phyloP scores from a whole-genome alignment of 257 asterid species.

The Linaria vulgaris region DNA sequence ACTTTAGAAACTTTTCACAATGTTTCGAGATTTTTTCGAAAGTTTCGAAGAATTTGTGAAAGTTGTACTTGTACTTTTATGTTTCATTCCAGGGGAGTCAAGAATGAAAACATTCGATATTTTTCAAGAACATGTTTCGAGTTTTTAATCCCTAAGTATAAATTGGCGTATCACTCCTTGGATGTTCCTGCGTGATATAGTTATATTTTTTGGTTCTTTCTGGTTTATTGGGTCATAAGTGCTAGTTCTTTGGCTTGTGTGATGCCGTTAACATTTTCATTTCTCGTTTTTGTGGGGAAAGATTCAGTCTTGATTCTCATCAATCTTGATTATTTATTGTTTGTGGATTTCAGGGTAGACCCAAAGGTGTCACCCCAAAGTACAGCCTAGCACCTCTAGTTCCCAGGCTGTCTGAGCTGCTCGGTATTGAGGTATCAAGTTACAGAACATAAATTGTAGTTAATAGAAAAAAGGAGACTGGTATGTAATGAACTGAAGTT shows the following conservation, averaged over 20 bases:
- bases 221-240: neutral
- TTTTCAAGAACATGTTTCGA: too few relatives aligned
- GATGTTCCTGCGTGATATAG: conserved; percentile 4
- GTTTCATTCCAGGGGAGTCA: too few relatives aligned
- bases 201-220: neutral
- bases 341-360: conserved; percentile 39
- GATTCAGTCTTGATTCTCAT: too few relatives aligned
- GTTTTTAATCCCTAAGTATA: too few relatives aligned
- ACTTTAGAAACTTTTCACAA: too few relatives aligned
- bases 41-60: too few relatives aligned
- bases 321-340: conserved; percentile 8
- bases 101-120: too few relatives aligned
- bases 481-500: neutral
- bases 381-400: conserved; percentile 49
- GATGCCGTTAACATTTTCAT: neutral
- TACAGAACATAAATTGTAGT: neutral
- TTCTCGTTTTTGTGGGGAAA: conserved; percentile 30
- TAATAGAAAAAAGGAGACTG: neutral
- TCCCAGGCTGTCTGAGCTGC: conserved; percentile 73
- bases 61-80: too few relatives aligned
- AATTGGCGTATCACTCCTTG: neutral
- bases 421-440: conserved; percentile 61
- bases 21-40: too few relatives aligned
- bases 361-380: conserved; percentile 47
- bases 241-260: neutral